Evolutionary conservation across 2,329 filamentous ascomycete species (phyloP).

Genomic region (Sclerotinia spermophila): DNA sequence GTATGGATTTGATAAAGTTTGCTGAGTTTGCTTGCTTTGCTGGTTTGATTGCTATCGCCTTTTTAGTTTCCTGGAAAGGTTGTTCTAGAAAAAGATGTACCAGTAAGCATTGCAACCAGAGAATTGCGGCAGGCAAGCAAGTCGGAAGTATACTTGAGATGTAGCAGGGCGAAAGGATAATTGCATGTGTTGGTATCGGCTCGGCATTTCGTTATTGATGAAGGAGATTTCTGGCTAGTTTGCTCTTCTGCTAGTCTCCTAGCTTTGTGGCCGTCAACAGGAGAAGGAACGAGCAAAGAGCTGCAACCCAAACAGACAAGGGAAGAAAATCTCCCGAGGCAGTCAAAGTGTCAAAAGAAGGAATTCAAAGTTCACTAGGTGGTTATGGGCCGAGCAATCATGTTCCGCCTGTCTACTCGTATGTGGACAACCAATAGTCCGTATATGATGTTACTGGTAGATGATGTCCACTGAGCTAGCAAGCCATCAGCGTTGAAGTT

Average conservation of each 20-base stretch:
- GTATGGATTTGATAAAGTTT: constrained; percentile 4
- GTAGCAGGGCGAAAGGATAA: constrained; percentile 12
- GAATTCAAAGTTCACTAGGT: not conserved
- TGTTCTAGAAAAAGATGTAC: not conserved
- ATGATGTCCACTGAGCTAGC: constrained; percentile 8
- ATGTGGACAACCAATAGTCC: not conserved
- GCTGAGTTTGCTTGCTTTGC: constrained; percentile 1
- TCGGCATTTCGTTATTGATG: not conserved
- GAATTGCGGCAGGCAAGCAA: not conserved
- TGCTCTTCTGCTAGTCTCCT: not conserved
- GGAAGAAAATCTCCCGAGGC: not conserved
- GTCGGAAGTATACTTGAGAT: constrained; percentile 19
- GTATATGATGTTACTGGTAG: not conserved
- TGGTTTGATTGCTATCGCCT: constrained; percentile 1
- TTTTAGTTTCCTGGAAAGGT: not conserved
- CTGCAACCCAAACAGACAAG: not conserved
- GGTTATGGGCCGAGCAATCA: not conserved
- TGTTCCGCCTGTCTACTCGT: not conserved
- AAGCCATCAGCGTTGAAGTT: constrained; percentile 5
- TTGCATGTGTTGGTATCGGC: constrained; percentile 15
- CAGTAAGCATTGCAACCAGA: constrained; percentile 5
- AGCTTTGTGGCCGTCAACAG: not conserved
- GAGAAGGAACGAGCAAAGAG: not conserved
- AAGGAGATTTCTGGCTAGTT: not conserved
- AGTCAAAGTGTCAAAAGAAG: not conserved